Evolutionary conservation across 2,329 filamentous ascomycete genomes (phyloP), one percentile per base, ranked within the genome.

Genomic region (Rutstroemia sp.): DNA sequence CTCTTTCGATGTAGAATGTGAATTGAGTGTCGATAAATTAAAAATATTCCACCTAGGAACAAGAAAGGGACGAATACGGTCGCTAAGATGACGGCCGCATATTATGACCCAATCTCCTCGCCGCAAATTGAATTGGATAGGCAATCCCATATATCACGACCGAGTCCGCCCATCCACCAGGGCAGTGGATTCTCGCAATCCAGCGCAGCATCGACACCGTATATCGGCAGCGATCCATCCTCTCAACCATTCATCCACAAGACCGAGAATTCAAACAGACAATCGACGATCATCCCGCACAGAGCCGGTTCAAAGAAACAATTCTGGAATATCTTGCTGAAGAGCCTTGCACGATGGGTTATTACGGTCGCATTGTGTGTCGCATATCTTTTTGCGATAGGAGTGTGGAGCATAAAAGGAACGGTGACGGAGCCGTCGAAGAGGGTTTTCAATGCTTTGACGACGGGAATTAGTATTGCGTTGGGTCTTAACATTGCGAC

Each of bases 401-500:
- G 34, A 2, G 18, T 59, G 2, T 67, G 60, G 56, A 49, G 57
- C 27, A 50, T 52, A 1, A 64, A 64, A 30, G 57, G 59, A 2
- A 70, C 70, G 37, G 68, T 74, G 63, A 61, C 61, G 3, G 67
- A 67, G 56, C 52, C 39, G 1, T 64, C 66, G 18, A 78, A 77
- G 61, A 70, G 70, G 27, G 62, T 70, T 49, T 77, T 74, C 61
- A 77, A 77, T 54, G 66, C 72, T 0, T 59, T 76, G n/a, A 72
- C 76, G 19, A 75, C 74, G 0, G 74, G 70, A 0, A 65, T 77
- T 5, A 72, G 72, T 48, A 76, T 77, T 34, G 62, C 66, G 0
- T 63, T 77, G 18, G 72, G 73, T 55, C 60, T 78, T 49, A 73
- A 73, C 49, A 71, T 77, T 44, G 70, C 72, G 2, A 74, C 69